Percentiles rank a stretch among this genome's conserved stretches.
phyloP scores from a whole-genome alignment of 345 rosid species.

The Syzygium grande region DNA sequence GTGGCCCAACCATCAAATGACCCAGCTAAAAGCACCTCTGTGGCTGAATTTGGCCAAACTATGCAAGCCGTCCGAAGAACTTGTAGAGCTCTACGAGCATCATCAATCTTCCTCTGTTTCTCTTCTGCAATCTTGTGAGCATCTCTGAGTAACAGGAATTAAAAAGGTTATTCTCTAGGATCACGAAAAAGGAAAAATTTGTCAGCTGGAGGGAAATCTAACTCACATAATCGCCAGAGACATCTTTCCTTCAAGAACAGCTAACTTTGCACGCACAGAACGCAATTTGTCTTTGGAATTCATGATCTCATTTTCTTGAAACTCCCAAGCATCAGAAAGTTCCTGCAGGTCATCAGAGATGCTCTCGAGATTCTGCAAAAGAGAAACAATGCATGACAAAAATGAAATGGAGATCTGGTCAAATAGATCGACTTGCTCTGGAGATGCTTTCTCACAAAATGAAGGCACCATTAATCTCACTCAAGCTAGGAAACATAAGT shows the following conservation, averaged over 20 bases:
- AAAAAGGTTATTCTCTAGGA: neutral
- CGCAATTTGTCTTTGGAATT: constrained; percentile 60
- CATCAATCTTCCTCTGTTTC: constrained; percentile 67
- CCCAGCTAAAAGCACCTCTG: constrained; percentile 77
- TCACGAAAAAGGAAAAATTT: neutral
- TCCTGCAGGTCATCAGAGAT: constrained; percentile 27
- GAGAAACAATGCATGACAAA: neutral
- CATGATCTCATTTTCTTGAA: constrained; percentile 70
- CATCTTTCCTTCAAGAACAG: constrained; percentile 88
- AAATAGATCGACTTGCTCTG: neutral
- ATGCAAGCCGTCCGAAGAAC: constrained; percentile 60
- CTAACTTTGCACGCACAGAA: constrained; percentile 74
- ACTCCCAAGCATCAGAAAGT: constrained; percentile 83
- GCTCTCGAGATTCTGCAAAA: constrained; percentile 24
- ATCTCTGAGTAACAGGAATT: constrained; percentile 29
- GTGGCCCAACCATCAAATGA: constrained; percentile 94
- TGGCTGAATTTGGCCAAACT: constrained; percentile 82
- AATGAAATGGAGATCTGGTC: neutral
- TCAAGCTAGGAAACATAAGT: neutral
- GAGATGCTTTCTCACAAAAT: neutral
- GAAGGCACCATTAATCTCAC: neutral
- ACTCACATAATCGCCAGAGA: constrained; percentile 64
- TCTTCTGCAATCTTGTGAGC: constrained; percentile 61
- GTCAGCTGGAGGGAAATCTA: constrained; percentile 1
- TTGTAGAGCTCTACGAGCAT: constrained; percentile 49